Evolutionary conservation across 2,329 filamentous ascomycete species (phyloP).

Genomic region (Proliferodiscus dingleyae): DNA sequence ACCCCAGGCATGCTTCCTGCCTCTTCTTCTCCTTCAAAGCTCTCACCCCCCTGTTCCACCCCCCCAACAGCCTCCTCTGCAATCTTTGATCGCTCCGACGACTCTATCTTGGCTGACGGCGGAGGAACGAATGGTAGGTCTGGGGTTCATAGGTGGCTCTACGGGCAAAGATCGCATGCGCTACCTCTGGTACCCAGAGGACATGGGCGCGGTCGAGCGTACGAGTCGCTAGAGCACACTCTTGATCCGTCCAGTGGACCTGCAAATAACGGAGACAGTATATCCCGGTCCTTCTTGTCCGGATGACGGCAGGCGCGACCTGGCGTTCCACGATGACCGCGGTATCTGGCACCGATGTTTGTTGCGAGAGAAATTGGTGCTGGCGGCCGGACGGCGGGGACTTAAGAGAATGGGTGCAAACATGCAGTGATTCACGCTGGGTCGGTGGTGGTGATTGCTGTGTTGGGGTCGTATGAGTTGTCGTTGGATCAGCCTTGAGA

Average conservation of each 20-base stretch:
- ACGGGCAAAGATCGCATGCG: slow-evolving; percentile 27
- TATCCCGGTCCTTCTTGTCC: slow-evolving; percentile 16
- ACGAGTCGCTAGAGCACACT: slow-evolving; percentile 1
- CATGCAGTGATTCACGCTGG: background rate
- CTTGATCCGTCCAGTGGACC: background rate
- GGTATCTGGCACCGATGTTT: slow-evolving; percentile 5
- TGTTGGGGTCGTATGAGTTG: background rate
- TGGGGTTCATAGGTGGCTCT: slow-evolving; percentile 12
- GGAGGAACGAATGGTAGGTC: slow-evolving; percentile 4
- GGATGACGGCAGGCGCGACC: slow-evolving; percentile 27
- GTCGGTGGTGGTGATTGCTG: background rate
- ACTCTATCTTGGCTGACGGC: slow-evolving; percentile 33
- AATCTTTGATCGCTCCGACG: slow-evolving; percentile 23
- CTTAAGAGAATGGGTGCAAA: background rate
- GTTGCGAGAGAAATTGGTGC: background rate
- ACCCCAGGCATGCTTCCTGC: slow-evolving; percentile 46
- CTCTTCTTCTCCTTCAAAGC: slow-evolving; percentile 18
- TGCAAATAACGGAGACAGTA: slow-evolving; percentile 5
- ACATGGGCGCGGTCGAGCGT: slow-evolving; percentile 27
- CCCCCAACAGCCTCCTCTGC: slow-evolving; percentile 27
- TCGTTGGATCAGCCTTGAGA: too few species aligned
- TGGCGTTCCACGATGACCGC: slow-evolving; percentile 25
- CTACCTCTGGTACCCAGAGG: slow-evolving; percentile 21
- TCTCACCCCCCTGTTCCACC: slow-evolving; percentile 23
- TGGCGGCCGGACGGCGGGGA: background rate